phyloP scores from a whole-genome alignment of 2,329 filamentous ascomycete genomes.

The Fonsecaea monophora region DNA sequence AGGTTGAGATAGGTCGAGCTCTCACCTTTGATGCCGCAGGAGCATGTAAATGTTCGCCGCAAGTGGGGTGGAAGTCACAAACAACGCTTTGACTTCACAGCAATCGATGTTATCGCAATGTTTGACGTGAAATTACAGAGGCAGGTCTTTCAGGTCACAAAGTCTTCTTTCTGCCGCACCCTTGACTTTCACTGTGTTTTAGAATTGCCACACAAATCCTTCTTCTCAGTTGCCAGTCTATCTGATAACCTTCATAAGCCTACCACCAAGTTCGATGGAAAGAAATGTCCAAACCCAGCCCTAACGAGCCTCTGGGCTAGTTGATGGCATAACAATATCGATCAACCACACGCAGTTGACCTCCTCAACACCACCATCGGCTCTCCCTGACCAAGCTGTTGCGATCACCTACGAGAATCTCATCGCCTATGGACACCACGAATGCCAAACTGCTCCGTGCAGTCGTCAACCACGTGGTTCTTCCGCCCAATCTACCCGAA shows the following conservation, averaged over 20 bases:
- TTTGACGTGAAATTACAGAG: not conserved
- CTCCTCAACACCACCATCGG: not conserved
- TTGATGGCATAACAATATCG: not conserved
- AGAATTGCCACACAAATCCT: not conserved
- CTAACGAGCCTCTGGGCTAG: not conserved
- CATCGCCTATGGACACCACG: not conserved
- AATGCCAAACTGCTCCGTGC: constrained; percentile 14
- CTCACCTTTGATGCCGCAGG: not conserved
- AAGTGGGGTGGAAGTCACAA: not conserved
- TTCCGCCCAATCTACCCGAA: constrained; percentile 50
- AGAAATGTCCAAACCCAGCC: not conserved
- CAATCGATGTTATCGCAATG: not conserved
- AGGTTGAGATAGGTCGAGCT: not conserved
- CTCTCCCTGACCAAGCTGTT: not conserved
- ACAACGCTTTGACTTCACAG: not conserved
- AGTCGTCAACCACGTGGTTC: constrained; percentile 47
- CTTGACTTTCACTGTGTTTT: not conserved
- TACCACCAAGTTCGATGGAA: not conserved
- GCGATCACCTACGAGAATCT: not conserved
- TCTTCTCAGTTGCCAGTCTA: not conserved
- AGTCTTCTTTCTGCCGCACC: not conserved
- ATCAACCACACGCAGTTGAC: not conserved
- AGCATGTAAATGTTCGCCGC: not conserved
- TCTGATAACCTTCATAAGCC: not conserved
- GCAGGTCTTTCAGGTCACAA: not conserved